phyloP scores from a whole-genome alignment of 805 yeast genomes.

The Yamadazyma kitorensis region DNA sequence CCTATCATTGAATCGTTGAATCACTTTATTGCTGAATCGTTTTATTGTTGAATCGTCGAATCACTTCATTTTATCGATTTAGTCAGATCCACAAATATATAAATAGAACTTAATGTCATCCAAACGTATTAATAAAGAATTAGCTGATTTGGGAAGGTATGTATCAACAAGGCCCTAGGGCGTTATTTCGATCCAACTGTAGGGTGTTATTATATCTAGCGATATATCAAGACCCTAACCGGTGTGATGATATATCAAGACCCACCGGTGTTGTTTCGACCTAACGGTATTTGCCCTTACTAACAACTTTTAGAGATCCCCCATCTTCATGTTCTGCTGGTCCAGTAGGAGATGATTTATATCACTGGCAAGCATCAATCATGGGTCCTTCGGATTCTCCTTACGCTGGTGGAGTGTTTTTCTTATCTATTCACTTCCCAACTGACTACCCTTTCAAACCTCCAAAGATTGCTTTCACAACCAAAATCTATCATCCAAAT shows the following conservation, averaged over 20 bases:
- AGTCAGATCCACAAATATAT: no score
- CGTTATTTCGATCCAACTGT: no score
- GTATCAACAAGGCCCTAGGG: no score
- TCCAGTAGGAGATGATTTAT: conserved; percentile 95
- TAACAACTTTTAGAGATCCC: conserved; percentile 68
- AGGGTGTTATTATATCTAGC: no score
- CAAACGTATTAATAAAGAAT: conserved; percentile 94
- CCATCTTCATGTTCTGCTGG: conserved; percentile 99
- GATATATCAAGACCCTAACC: background rate
- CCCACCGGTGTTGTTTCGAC: no score
- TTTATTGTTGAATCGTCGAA: no score
- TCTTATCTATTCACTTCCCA: conserved; percentile 95
- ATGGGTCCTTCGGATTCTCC: conserved; percentile 98
- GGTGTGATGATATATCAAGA: background rate
- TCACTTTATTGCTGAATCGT: no score
- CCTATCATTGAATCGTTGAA: no score
- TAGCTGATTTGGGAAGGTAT: conserved; percentile 90
- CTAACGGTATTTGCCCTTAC: no score
- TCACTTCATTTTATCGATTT: no score
- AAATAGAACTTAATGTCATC: conserved; percentile 61
- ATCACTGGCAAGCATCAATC: conserved; percentile 99
- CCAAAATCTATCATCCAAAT: conserved; percentile 96
- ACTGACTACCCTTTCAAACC: conserved; percentile 99
- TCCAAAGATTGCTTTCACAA: conserved; percentile 84
- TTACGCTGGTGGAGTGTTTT: conserved; percentile 88